Percentiles rank a stretch among this genome's conserved stretches.
Evolutionary conservation across 2,329 filamentous ascomycete species (phyloP).

Genomic region (Alternaria sp.): DNA sequence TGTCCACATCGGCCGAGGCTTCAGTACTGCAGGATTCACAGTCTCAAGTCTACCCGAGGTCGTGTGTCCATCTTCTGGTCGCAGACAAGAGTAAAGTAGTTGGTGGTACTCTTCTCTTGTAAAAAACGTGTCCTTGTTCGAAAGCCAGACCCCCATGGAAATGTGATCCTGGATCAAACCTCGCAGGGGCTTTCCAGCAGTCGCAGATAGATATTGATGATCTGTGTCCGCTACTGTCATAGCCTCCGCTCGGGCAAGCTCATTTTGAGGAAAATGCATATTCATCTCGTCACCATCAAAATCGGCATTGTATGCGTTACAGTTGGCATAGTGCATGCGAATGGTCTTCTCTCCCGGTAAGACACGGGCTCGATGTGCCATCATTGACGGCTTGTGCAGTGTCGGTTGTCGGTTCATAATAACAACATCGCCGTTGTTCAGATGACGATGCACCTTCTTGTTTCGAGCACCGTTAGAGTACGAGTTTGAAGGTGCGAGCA

Average conservation of each 20-base stretch:
- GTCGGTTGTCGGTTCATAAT: constrained; percentile 99
- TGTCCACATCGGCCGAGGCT: constrained; percentile 85
- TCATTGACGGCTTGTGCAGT: constrained; percentile 97
- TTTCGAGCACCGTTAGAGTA: constrained; percentile 78
- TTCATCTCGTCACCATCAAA: constrained; percentile 99
- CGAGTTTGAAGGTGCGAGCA: constrained; percentile 82
- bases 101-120: constrained; percentile 88
- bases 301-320: constrained; percentile 99
- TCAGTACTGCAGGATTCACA: constrained; percentile 80
- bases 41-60: constrained; percentile 82
- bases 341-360: constrained; percentile 95
- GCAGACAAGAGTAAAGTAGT: constrained; percentile 86
- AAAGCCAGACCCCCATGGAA: constrained; percentile 90
- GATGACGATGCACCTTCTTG: constrained; percentile 95
- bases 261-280: constrained; percentile 99
- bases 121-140: constrained; percentile 91
- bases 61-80: constrained; percentile 90
- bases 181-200: constrained; percentile 89
- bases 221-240: constrained; percentile 94
- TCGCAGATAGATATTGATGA: constrained; percentile 94
- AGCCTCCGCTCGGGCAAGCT: constrained; percentile 90
- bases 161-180: constrained; percentile 99
- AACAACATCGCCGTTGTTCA: constrained; percentile 96
- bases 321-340: constrained; percentile 99
- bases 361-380: constrained; percentile 94